These are phyloP conservation scores for Xanthoceras sorbifolium DNA, from an alignment of 345 rosid species.

Conservation along the genomic window DNA sequence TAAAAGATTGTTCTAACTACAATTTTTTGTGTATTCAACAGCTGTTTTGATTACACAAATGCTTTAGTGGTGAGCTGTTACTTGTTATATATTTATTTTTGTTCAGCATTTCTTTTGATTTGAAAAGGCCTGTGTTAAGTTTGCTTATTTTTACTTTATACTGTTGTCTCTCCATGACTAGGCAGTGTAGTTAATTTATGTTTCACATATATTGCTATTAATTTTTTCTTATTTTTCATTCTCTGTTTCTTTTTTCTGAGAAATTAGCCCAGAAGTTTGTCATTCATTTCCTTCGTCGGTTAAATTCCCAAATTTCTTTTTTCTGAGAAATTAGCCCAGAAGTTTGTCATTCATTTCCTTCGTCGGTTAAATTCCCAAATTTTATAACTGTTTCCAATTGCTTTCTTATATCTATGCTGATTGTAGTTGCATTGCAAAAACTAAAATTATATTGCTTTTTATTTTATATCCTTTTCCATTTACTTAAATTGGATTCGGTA, in stretches of 20 bases:
- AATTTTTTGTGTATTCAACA: constrained; percentile 37
- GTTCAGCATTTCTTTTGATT: not conserved
- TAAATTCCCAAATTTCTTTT: not conserved
- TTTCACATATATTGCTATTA: not conserved
- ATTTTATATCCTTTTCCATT: no score
- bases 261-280: not conserved
- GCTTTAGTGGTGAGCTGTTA: constrained; percentile 81
- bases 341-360: no score
- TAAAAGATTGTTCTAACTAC: constrained; percentile 19
- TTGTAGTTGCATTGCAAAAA: no score
- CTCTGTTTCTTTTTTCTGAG: not conserved
- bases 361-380: no score
- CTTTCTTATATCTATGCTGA: no score
- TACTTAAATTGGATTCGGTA: no score
- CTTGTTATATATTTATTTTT: not conserved
- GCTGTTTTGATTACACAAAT: constrained; percentile 98
- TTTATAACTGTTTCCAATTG: no score
- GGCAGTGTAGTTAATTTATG: constrained; percentile 8
- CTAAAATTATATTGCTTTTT: no score
- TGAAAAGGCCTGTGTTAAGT: not conserved
- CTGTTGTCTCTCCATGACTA: not conserved
- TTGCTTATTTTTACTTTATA: constrained; percentile 1
- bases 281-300: not conserved
- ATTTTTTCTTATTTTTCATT: not conserved
- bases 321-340: no score